Evolutionary conservation across 306 rosid genomes (phyloP), one percentile per base, ranked within the genome.

Genomic region (Trifolium fragiferum): DNA sequence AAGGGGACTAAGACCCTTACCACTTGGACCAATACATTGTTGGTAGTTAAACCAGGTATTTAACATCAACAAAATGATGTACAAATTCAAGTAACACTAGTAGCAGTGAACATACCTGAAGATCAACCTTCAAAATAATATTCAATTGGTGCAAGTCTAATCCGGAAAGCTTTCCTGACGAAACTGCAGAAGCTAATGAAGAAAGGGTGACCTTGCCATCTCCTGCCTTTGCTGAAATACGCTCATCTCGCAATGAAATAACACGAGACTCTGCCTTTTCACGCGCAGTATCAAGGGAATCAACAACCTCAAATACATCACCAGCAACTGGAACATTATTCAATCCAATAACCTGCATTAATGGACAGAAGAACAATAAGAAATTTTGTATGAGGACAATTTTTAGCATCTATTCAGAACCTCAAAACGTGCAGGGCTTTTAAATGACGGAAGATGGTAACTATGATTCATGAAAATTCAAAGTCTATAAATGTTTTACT

Each of bases 121-220:
- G 88, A 81, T 94, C 98, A 84, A 94, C 99, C 83, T 94, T 94
- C 93, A 94, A 81, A 69, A 94, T 80, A 19, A 94, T 72, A 85
- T 92, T 94, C 64, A 94, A 86, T 80, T 94, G 97, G 85, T 94
- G 99, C 86, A 94, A 88, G 87, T 94, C 99, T 72, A 94, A 23
- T 60, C 99, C 99, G 76, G 97, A 70, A 69, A 86, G 90, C 88
- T 83, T 90, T 75, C 95, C 90, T 14, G 93, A 59, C 25, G 96
- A 89, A 76, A 94, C 92, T 53, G 99, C 99, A 41, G 99, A 92
- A 78, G 99, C 99, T 76, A 92, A 90, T 62, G 97, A 94, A 75
- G 99, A 94, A 76, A 94, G 99, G 30, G 99, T 94, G 73, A 94
- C 63, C 83, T 88, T 92, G 78, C 99, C 99, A 85, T 94, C 98